These are phyloP conservation scores for Aspergillus bombycis DNA, from an alignment of 2,329 filamentous ascomycete genomes.

Conservation along the genomic window DNA sequence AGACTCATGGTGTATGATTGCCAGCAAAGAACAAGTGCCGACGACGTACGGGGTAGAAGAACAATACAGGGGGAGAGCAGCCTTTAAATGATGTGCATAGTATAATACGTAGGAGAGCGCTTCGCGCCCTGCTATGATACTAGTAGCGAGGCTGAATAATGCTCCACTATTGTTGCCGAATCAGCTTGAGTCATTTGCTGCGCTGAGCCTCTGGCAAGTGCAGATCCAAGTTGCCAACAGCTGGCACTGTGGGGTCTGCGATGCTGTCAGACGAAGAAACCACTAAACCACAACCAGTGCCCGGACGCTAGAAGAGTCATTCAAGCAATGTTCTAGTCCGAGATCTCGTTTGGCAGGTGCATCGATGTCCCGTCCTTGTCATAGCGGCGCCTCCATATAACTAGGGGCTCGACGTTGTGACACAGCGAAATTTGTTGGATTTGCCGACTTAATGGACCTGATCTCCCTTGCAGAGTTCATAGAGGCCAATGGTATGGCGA, in stretches of 20 bases:
- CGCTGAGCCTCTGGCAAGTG: too few relatives aligned
- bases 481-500: neutral
- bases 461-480: too few relatives aligned
- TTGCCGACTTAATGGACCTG: too few relatives aligned
- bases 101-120: too few relatives aligned
- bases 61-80: neutral
- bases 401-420: too few relatives aligned
- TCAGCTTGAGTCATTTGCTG: neutral
- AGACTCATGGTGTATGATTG: neutral
- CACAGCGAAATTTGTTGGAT: neutral
- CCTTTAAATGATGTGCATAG: neutral
- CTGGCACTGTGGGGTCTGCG: too few relatives aligned
- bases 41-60: neutral
- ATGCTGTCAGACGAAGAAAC: too few relatives aligned
- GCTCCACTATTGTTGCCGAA: neutral
- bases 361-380: neutral
- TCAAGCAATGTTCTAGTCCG: too few relatives aligned
- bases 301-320: neutral
- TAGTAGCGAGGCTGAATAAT: neutral
- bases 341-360: neutral
- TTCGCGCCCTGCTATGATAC: too few relatives aligned
- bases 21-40: neutral
- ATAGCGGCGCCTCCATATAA: neutral
- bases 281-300: neutral
- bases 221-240: too few relatives aligned